Percentiles rank a stretch among this genome's conserved stretches.
Evolutionary conservation across 352 stramenopile species (phyloP).

Genomic region (Phytopythium mirpurense): DNA sequence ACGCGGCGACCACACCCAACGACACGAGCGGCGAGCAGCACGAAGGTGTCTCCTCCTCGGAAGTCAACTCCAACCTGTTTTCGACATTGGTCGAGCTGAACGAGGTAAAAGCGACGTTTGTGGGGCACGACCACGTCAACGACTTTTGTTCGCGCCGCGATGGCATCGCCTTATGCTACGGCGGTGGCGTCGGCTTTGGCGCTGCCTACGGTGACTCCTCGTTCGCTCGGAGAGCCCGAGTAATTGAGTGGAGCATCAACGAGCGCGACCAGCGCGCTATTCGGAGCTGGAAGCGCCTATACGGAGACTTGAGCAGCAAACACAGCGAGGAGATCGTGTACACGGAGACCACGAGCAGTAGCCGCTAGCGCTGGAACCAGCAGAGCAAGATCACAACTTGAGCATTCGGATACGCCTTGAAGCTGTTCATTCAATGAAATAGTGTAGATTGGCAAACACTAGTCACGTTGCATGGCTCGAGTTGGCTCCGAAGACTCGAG

Average conservation of each 20-base stretch:
- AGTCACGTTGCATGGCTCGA: background rate
- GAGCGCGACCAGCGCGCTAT: constrained; percentile 27
- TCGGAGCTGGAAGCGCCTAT: constrained; percentile 39
- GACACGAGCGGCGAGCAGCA: constrained; percentile 27
- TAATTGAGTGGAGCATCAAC: constrained; percentile 39
- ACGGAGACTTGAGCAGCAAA: constrained; percentile 21
- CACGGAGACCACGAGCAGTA: constrained; percentile 9
- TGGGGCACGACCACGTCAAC: constrained; percentile 57
- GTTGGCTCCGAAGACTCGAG: background rate
- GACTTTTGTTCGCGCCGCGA: constrained; percentile 44
- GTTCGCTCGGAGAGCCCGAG: constrained; percentile 30
- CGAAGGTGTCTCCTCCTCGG: constrained; percentile 29
- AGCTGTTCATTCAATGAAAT: too few relatives aligned
- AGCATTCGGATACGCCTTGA: too few relatives aligned
- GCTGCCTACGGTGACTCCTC: constrained; percentile 19
- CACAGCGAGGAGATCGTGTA: constrained; percentile 28
- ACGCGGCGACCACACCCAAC: constrained; percentile 14
- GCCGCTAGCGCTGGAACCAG: too few relatives aligned
- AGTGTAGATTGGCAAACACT: too few relatives aligned
- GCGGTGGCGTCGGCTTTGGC: constrained; percentile 44
- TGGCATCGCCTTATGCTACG: constrained; percentile 51
- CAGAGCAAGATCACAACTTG: too few relatives aligned
- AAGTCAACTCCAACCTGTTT: constrained; percentile 38
- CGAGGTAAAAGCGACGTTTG: constrained; percentile 58
- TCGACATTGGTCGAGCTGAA: constrained; percentile 36